Evolutionary conservation across 2,329 filamentous ascomycete species (phyloP).

Genomic region (Hirsutella rhossiliensis): DNA sequence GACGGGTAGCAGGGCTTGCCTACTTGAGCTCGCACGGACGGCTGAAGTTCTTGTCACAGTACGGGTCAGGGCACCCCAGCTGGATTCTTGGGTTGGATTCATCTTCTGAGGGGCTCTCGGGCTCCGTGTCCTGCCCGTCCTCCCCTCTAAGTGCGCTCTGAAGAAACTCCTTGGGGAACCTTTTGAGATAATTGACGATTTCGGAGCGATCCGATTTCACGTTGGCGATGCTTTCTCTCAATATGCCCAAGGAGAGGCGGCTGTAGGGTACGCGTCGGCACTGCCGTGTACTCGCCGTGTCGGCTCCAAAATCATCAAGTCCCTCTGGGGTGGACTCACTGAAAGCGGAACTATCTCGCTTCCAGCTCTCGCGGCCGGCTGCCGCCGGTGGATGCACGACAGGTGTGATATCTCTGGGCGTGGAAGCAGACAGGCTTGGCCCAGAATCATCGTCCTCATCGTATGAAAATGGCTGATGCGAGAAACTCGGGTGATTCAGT

Average conservation of each 20-base stretch:
- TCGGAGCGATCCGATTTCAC: constrained; percentile 2
- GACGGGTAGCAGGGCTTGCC: constrained; percentile 6
- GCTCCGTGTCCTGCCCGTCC: constrained; percentile 3
- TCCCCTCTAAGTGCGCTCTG: constrained; percentile 15
- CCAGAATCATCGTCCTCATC: too few relatives aligned
- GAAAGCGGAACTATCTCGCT: neutral
- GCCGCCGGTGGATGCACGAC: too few relatives aligned
- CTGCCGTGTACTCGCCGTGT: neutral
- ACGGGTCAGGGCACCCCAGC: constrained; percentile 17
- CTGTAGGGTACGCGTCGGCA: neutral
- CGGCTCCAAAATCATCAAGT: neutral
- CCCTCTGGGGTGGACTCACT: neutral
- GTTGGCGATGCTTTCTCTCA: neutral
- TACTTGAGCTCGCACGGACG: constrained; percentile 48
- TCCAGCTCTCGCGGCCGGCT: neutral
- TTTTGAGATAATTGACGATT: constrained; percentile 12
- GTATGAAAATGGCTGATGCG: too few relatives aligned
- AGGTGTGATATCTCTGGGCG: too few relatives aligned
- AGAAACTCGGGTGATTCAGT: too few relatives aligned
- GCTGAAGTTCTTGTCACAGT: constrained; percentile 33
- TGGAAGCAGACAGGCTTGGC: too few relatives aligned
- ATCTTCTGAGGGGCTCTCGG: constrained; percentile 5
- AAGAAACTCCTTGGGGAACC: constrained; percentile 19
- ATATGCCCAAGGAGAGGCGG: neutral
- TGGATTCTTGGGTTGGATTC: constrained; percentile 5